Conservation (phyloP, 2,329 filamentous ascomycete species). For the Aureobasidium sp. region DNA sequence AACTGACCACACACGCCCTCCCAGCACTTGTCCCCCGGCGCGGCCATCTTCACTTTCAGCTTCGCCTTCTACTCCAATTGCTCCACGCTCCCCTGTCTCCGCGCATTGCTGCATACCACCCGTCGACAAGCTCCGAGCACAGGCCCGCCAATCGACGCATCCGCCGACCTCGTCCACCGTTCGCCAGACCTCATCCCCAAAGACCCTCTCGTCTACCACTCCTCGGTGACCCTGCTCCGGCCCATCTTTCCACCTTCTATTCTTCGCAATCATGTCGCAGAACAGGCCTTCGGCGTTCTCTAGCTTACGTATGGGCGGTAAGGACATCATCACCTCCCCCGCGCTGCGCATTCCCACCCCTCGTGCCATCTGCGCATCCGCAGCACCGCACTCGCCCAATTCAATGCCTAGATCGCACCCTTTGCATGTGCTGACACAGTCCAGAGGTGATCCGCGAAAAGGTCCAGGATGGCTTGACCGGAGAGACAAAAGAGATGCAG, state of each 20-base stretch:
- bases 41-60: neutral
- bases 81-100: neutral
- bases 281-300: slow-evolving; percentile 85
- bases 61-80: neutral
- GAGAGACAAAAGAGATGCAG: slow-evolving; percentile 91
- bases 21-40: slow-evolving; percentile 1
- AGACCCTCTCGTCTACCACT: neutral
- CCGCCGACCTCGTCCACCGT: slow-evolving; percentile 7
- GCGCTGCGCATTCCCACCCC: slow-evolving; percentile 17
- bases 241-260: neutral
- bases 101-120: slow-evolving; percentile 13
- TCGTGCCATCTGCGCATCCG: slow-evolving; percentile 7
- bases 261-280: slow-evolving; percentile 64
- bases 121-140: slow-evolving; percentile 15
- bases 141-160: slow-evolving; percentile 14
- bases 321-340: slow-evolving; percentile 37
- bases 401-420: slow-evolving; percentile 18
- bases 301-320: slow-evolving; percentile 93
- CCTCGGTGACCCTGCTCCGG: neutral
- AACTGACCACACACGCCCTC: neutral
- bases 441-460: slow-evolving; percentile 96
- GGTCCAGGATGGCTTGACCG: slow-evolving; percentile 95
- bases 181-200: neutral
- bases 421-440: slow-evolving; percentile 29
- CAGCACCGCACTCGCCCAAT: neutral